Conservation (phyloP, 768 basidiomycete genomes). For the Chalciporus pseudorubinellus region DNA sequence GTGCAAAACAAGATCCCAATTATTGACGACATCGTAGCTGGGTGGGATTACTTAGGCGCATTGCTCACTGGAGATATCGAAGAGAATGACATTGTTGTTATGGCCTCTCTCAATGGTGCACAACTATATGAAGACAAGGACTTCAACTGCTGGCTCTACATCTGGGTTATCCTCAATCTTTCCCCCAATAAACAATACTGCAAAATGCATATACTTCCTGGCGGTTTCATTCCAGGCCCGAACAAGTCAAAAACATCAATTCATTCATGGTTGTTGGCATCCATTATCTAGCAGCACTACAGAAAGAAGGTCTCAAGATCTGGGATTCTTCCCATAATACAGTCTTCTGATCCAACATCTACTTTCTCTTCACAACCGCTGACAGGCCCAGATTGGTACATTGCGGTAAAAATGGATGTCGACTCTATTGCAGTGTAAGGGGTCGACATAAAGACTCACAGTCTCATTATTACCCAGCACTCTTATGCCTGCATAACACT, state of each 20-base stretch:
- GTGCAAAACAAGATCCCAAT: too few relatives aligned
- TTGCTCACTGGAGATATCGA: too few relatives aligned
- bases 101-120: background rate
- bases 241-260: background rate
- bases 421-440: too few relatives aligned
- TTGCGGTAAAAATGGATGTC: background rate
- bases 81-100: background rate
- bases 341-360: background rate
- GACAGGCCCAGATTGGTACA: conserved; percentile 2
- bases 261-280: background rate
- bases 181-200: background rate
- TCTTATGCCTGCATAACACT: background rate
- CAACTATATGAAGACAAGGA: background rate
- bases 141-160: background rate
- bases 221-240: background rate
- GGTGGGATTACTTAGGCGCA: too few relatives aligned
- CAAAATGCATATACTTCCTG: background rate
- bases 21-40: too few relatives aligned
- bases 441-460: too few relatives aligned
- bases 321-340: background rate
- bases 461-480: background rate
- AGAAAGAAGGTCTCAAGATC: background rate
- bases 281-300: background rate
- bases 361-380: background rate
- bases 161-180: background rate